Evolutionary conservation across 1,284 basidiomycete genomes (phyloP), one percentile per base, ranked within the genome.

Genomic region (Pyrrhoderma noxium): DNA sequence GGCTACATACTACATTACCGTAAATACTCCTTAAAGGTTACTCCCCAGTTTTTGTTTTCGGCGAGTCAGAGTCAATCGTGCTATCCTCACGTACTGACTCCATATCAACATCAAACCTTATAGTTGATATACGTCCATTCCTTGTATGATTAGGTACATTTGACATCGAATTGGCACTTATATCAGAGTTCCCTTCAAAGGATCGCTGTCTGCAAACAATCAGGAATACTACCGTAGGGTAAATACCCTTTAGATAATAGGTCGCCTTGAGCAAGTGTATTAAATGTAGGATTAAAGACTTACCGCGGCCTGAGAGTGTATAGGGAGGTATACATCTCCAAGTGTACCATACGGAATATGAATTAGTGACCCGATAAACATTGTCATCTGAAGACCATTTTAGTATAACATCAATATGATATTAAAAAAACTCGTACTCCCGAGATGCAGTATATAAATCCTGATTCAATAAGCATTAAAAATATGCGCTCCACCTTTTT

Each of bases 401-500:
- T n/a, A 19, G 2, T 25, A 23, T 3, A 40, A 5, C 39, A 40
- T 40, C 39, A 40, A 22, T 22, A 40, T 40, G 39, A 40, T 5
- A 16, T 40, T 8, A 8, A 8, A 18, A 22, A 7, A n/a, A 40
- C 8, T 22, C 45, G 18, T 21, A 47, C 45, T 21, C 45, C 45
- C 1, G 45, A 47, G 22, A 21, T n/a, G 31, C 45, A 47, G 31
- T 47, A 47, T 13, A 47, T 27, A 13, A 35, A 37, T 8, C 45
- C 45, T 14, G 31, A 36, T 9, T 47, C 45, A 13, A 47, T 31
- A 16, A 47, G 45, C 14, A 47, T 36, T 16, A 36, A 8, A 18
- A 47, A 35, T n/a, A 47, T 36, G 11, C 31, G n/a, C 34, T 47
- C 45, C n/a, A 47, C 45, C 18, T 47, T 47, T 14, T 34, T 47